Percentiles rank a stretch among this genome's conserved stretches.
Evolutionary conservation across 139 green algal species (phyloP).

Genomic region (Coccomyxa sp.): DNA sequence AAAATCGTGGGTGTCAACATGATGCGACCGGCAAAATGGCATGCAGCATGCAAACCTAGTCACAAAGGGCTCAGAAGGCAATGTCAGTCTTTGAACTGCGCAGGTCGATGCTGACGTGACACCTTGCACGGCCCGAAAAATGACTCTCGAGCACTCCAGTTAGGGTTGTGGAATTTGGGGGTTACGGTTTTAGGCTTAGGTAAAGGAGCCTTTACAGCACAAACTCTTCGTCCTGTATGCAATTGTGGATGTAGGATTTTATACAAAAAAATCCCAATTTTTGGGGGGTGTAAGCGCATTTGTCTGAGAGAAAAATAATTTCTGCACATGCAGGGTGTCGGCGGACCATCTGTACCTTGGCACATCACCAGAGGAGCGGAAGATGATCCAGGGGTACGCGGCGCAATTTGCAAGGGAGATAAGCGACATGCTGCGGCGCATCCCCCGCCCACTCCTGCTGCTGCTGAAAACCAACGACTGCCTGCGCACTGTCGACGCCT

Average conservation of each 20-base stretch:
- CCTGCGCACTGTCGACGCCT: conserved; percentile 69
- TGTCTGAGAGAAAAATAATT: no score
- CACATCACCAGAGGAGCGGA: background rate
- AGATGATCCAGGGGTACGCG: background rate
- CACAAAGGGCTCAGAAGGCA: no score
- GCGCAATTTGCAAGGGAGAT: conserved; percentile 68
- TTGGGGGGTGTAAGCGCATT: no score
- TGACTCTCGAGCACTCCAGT: background rate
- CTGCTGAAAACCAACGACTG: conserved; percentile 97
- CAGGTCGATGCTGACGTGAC: no score
- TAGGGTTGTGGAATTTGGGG: background rate
- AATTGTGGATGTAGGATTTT: background rate
- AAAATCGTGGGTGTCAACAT: no score
- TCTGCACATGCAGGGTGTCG: conserved; percentile 1
- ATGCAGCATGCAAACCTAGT: no score
- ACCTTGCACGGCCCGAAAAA: no score
- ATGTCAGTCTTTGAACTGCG: no score
- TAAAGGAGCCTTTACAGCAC: background rate
- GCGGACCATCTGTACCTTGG: conserved; percentile 53
- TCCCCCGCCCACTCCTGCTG: conserved; percentile 84
- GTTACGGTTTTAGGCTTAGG: background rate
- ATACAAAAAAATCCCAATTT: no score
- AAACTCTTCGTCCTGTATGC: background rate
- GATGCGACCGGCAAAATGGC: no score
- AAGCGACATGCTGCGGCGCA: conserved; percentile 61